These are phyloP conservation scores for Sugiyamaella chiloensis DNA, from an alignment of 805 yeast genomes.

Conservation along the genomic window DNA sequence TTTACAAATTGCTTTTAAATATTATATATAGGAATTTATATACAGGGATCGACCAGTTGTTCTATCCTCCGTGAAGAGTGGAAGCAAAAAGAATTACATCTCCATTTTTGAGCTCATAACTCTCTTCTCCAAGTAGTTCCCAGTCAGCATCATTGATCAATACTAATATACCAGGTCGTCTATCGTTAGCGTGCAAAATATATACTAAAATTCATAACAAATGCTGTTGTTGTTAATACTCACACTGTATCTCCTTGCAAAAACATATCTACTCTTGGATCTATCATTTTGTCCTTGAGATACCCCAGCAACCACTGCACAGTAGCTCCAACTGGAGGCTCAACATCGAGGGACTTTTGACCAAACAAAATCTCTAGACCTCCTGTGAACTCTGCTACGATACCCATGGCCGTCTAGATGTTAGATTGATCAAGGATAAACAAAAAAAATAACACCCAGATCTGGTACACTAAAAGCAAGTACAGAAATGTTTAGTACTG, in stretches of 20 bases:
- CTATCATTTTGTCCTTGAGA: conserved; percentile 53
- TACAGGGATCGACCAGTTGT: background rate
- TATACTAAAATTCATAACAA: background rate
- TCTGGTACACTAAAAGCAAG: too few relatives aligned
- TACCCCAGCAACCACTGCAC: conserved; percentile 52
- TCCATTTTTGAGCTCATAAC: conserved; percentile 67
- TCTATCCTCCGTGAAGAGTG: conserved; percentile 89
- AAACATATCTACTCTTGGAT: conserved; percentile 65
- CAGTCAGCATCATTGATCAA: conserved; percentile 93
- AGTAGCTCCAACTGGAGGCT: conserved; percentile 34
- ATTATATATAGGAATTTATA: too few relatives aligned
- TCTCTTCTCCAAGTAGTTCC: conserved; percentile 91
- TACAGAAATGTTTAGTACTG: too few relatives aligned
- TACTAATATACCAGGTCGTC: conserved; percentile 87
- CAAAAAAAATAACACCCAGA: too few relatives aligned
- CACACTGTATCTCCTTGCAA: conserved; percentile 70
- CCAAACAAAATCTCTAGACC: conserved; percentile 81
- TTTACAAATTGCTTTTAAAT: too few relatives aligned
- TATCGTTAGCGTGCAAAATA: background rate
- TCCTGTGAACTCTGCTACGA: conserved; percentile 56
- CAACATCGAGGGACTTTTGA: conserved; percentile 52
- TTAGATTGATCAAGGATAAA: too few relatives aligned
- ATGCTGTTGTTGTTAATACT: conserved; percentile 9
- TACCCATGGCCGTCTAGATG: too few relatives aligned
- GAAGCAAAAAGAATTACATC: conserved; percentile 86